Evolutionary conservation across 805 yeast species (phyloP), one percentile per base, ranked within the genome.

Genomic region (Suhomyces pyralidae): DNA sequence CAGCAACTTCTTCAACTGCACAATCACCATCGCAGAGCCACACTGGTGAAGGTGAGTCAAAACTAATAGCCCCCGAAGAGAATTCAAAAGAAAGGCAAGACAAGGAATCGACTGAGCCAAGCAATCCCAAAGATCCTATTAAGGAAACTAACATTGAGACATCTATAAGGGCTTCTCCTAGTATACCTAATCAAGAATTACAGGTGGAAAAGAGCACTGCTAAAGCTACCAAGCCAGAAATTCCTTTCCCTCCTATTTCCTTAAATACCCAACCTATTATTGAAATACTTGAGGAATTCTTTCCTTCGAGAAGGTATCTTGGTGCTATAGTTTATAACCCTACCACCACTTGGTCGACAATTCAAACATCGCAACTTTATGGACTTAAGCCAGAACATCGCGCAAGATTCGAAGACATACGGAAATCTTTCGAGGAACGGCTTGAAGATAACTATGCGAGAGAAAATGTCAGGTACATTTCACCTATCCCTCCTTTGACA

Each of bases 321-420:
- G 68, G 60, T 54, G 67, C 57, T 49, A 62, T 85, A 3, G 64
- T 85, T 0, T 88, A 89, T 63, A 78, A 77, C 44, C 80, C 82
- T 7, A 75, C 77, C 19, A 83, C 85, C 12, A 82, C 86, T 0
- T 70, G 72, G 69, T 64, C 68, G 1, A 70, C 80, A 0, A 53
- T 74, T 22, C 77, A 74, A 56, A 55, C 58, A 9, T 34, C 48
- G 12, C 55, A 51, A 22, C 65, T 63, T 48, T 64, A 64, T 15
- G 75, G 75, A 24, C 55, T 68, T 36, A 55, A 61, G 22, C 62
- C 60, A 5, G 71, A 71, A 47, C 71, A 72, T 50, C 58, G 55
- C 24, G 63, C 59, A 19, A 57, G 62, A 6, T 67, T 73, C 26
- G 46, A 52, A 7, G 70, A 69, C 38, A 58, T 70, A 19, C 67